Evolutionary conservation across 2,329 filamentous ascomycete species (phyloP).

Genomic region (Fusarium sp.): DNA sequence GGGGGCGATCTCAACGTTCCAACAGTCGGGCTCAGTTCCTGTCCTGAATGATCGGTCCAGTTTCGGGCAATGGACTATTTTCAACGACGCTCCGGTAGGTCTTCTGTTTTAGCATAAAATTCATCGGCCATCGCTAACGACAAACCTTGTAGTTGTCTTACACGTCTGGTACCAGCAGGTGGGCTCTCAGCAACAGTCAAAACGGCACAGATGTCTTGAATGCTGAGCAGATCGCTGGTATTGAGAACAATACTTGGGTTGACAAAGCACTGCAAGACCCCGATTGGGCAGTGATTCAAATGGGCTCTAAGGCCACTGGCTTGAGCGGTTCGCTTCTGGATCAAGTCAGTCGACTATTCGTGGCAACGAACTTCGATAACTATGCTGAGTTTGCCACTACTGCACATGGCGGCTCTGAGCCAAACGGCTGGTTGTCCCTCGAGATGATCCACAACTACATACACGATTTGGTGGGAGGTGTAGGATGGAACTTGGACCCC

Average conservation of each 20-base stretch:
- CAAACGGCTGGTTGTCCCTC: not conserved
- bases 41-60: no score
- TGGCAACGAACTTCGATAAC: not conserved
- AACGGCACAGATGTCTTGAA: no score
- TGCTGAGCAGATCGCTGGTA: not conserved
- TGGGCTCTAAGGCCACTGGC: not conserved
- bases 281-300: not conserved
- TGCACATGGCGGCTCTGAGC: not conserved
- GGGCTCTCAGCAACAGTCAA: no score
- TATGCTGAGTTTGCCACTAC: not conserved
- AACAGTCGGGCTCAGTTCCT: no score
- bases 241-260: not conserved
- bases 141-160: no score
- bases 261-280: not conserved
- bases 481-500: not conserved
- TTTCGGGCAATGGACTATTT: no score
- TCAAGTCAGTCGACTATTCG: not conserved
- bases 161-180: no score
- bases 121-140: no score
- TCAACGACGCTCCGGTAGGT: no score
- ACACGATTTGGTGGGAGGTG: not conserved
- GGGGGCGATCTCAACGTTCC: no score
- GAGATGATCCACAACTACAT: slow-evolving; percentile 9
- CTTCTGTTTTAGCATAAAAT: no score
- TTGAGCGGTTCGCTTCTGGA: not conserved